Base-by-base conservation (phyloP, 306 rosid species). In the Biancaea sappan region DNA sequence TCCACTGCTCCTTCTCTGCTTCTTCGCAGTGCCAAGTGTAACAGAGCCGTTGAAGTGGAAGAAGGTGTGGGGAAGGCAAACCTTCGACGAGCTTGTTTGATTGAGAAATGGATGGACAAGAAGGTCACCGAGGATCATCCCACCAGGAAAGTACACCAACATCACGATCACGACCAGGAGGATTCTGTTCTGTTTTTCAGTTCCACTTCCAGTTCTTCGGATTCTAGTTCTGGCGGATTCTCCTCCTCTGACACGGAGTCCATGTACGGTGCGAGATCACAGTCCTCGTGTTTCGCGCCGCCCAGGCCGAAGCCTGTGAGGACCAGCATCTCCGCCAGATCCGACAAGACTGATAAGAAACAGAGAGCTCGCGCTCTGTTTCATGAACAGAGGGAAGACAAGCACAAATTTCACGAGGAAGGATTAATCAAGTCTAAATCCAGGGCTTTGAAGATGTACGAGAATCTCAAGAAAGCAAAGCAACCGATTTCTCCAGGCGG, bases 401-500 rank as follows among this genome's bases (percentile, higher is more conserved):
- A n/a, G n/a, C n/a, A n/a, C n/a, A n/a, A n/a, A n/a, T n/a, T 37
- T 62, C 54, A 69, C 3, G 76, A 83, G 0, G 81, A 85, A 34
- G 21, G 47, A 2, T 22, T 86, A 5, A 87, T 90, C 6, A 87
- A 87, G 50, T 85, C 90, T 11, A 90, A 94, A 77, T 92, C 92
- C 2, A 83, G 93, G 31, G 99, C 96, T 4, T 44, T 83, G 74
- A 92, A 83, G 91, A 87, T 95, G 71, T 92, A 95, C 80, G 73
- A 71, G 64, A 92, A 92, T 65, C 71, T 92, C 2, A 95, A 90
- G 90, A 92, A 95, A 69, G 86, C 88, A 80, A 95, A 95, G 77
- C 97, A 90, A 11, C 99, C 99, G 0, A 87, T 92, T 35, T 95
- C 99, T 0, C 99, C 99, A 0, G 98, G 98, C 4, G 97, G 89